Evolutionary conservation across 2,329 filamentous ascomycete genomes (phyloP).

Genomic region (Curvularia sp.): DNA sequence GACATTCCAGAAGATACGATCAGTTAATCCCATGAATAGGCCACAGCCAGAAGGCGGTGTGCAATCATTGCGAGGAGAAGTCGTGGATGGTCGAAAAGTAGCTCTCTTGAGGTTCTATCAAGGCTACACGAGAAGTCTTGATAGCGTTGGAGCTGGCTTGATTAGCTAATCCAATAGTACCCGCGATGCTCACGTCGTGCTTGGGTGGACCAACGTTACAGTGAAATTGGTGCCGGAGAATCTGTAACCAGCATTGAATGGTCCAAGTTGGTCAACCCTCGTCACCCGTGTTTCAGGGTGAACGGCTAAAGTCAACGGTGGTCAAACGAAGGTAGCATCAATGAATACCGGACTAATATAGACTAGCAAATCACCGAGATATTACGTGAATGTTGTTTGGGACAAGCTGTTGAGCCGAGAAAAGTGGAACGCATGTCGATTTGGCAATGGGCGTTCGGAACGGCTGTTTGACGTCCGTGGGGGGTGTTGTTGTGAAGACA

Average conservation of each 20-base stretch:
- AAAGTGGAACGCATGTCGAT: not conserved
- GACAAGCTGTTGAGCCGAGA: not conserved
- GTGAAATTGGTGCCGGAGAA: constrained; percentile 14
- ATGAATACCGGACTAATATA: constrained; percentile 13
- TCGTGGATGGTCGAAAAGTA: not conserved
- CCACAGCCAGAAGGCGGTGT: not conserved
- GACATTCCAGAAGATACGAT: not conserved
- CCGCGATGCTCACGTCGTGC: not conserved
- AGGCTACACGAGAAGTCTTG: not conserved
- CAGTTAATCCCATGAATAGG: not conserved
- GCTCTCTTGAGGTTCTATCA: not conserved
- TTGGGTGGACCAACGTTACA: constrained; percentile 13
- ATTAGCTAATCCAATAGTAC: constrained; percentile 3
- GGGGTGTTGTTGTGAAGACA: not conserved
- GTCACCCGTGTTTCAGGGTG: constrained; percentile 7
- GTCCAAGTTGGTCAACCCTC: constrained; percentile 3
- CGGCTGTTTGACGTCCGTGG: not conserved
- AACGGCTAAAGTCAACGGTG: constrained; percentile 13
- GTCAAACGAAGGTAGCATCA: constrained; percentile 9
- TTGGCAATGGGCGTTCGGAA: not conserved
- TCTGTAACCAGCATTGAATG: constrained; percentile 13
- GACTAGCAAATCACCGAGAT: constrained; percentile 12
- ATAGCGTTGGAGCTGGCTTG: not conserved
- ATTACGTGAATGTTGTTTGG: constrained; percentile 5
- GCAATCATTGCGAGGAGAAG: not conserved